These are phyloP conservation scores for Letharia lupina DNA, from an alignment of 495 filamentous ascomycete genomes.

Conservation along the genomic window DNA sequence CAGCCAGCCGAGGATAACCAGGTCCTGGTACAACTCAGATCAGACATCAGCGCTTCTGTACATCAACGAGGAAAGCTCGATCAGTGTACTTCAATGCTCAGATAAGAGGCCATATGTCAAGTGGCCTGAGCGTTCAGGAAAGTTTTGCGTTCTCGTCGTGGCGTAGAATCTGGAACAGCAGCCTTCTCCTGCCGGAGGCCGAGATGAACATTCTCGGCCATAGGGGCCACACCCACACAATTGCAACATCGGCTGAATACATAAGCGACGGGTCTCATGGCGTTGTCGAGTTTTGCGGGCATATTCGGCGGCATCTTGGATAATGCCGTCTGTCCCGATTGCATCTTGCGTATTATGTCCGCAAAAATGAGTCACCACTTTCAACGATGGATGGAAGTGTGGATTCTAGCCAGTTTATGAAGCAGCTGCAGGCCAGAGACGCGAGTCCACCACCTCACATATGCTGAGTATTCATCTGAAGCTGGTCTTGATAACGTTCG, in stretches of 20 bases:
- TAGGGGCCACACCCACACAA: conserved; percentile 2
- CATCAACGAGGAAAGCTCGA: not conserved
- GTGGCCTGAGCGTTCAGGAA: not conserved
- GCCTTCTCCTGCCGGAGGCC: not conserved
- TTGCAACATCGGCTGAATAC: not conserved
- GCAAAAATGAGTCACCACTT: not conserved
- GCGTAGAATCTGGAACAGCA: not conserved
- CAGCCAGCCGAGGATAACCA: conserved; percentile 1
- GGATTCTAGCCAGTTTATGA: not conserved
- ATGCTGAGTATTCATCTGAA: conserved; percentile 16
- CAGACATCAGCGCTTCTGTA: conserved; percentile 4
- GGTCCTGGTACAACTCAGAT: conserved; percentile 4
- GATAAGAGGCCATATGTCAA: not conserved
- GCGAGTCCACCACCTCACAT: not conserved
- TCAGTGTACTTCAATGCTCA: not conserved
- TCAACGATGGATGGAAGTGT: not conserved
- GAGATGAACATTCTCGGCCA: not conserved
- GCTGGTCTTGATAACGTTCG: conserved; percentile 29
- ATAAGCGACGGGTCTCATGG: not conserved
- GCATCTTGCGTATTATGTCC: not conserved
- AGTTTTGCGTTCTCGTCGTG: not conserved
- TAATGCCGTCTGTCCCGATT: not conserved
- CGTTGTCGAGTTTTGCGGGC: not conserved
- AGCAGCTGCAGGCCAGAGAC: not conserved
- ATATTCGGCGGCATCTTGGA: not conserved